A percentile compares a stretch with the other conserved stretches of the same genome.
Evolutionary conservation across 1,139 yeast genomes (phyloP).

Genomic region (Geotrichum histeridarum): DNA sequence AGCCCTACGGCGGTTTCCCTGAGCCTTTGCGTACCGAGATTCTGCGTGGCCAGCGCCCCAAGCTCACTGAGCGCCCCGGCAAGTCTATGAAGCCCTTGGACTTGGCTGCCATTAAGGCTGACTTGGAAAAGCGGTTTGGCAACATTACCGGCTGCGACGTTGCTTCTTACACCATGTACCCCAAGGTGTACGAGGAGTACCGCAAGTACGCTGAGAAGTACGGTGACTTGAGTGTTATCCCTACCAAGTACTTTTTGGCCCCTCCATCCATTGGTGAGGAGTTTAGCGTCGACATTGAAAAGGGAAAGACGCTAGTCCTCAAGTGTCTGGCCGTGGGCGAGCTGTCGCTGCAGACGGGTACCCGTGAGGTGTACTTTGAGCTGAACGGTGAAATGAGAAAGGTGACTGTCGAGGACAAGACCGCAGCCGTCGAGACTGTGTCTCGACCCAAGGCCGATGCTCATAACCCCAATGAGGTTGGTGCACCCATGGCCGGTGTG

Average conservation of each 20-base stretch:
- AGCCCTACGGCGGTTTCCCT: conserved; percentile 99
- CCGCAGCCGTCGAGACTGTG: conserved; percentile 75
- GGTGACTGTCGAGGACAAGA: conserved; percentile 84
- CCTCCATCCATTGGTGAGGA: conserved; percentile 87
- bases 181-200: conserved; percentile 89
- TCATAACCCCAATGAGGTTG: conserved; percentile 84
- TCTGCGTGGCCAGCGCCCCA: conserved; percentile 83
- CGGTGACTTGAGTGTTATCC: conserved; percentile 90
- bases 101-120: conserved; percentile 62
- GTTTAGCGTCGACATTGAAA: conserved; percentile 80
- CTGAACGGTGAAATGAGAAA: conserved; percentile 97
- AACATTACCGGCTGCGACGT: conserved; percentile 75
- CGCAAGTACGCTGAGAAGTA: conserved; percentile 67
- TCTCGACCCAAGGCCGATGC: conserved; percentile 87
- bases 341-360: conserved; percentile 75
- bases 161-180: conserved; percentile 96
- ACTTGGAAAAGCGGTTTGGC: conserved; percentile 50
- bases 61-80: conserved; percentile 87
- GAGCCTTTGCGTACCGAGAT: conserved; percentile 93
- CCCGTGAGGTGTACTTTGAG: conserved; percentile 95
- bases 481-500: conserved; percentile 99
- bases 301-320: conserved; percentile 89
- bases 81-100: conserved; percentile 79
- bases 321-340: conserved; percentile 93
- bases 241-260: conserved; percentile 83